Base-by-base conservation (phyloP, 345 rosid genomes). In the Pelargonium nanum region DNA sequence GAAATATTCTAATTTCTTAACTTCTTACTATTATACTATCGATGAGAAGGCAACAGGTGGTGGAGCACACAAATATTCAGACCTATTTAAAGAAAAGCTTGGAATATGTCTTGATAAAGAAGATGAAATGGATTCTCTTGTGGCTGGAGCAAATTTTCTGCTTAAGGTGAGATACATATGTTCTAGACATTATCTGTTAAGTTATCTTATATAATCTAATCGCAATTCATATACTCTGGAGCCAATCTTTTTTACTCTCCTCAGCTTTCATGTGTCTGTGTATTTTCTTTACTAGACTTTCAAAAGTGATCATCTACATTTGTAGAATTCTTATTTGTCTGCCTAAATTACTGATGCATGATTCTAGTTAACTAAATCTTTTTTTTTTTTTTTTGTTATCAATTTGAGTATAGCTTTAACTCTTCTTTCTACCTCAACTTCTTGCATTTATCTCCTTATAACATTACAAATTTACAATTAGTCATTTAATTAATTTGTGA, bases 91-190 rank as follows among this genome's bases (percentile, higher is more conserved):
- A 60, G 97, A 90, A 67, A 85, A 85, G 70, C 93, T 94, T 60
- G 95, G 91, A 5, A 73, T 88, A 63, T 24, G 76, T 75, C 83
- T 94, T 53, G 97, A 88, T 67, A 94, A 94, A 73, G 89, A 86
- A 79, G 97, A 85, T 56, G 99, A 94, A 73, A 90, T 94, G 97
- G 84, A 85, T 69, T 88, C 87, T 72, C 95, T 94, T 63, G 99
- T 90, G 28, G 80, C 80, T 1, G 99, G 99, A 67, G 96, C 86
- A 4, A 90, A 94, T 75, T 90, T 88, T 82, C 85, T 94, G 75
- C 85, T 94, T 48, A 90, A 90, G 99, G 97, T 93, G 57, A 24
- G 69, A 40, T 56, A 22, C 60, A 66, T 61, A 30, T 58, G 15
- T 55, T 55, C 12, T 13, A 25, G 22, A 22, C 5, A 15, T 22